Percentiles rank a stretch among this genome's conserved stretches.
phyloP scores from a whole-genome alignment of 164 flowering plant genomes.

The Sextonia rubra region DNA sequence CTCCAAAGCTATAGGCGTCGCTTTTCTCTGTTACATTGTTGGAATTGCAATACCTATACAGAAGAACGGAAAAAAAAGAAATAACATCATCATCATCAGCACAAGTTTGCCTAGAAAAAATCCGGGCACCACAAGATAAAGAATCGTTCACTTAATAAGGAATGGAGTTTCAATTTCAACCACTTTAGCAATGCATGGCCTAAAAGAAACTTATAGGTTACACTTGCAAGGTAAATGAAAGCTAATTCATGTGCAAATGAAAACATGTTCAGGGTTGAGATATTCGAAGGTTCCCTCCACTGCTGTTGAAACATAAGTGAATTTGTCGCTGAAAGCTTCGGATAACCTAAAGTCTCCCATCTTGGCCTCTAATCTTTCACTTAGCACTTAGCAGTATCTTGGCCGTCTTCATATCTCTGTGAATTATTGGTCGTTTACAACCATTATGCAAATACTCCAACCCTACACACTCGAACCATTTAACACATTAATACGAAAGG shows the following conservation, averaged over 20 bases:
- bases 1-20: slow-evolving; percentile 50
- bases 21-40: slow-evolving; percentile 41
- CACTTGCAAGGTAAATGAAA: too few relatives aligned
- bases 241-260: too few relatives aligned
- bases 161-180: too few relatives aligned
- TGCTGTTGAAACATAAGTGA: slow-evolving; percentile 24
- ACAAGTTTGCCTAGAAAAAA: too few relatives aligned
- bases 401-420: slow-evolving; percentile 45
- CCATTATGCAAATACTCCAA: slow-evolving; percentile 51
- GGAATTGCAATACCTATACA: slow-evolving; percentile 24
- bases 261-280: slow-evolving; percentile 56
- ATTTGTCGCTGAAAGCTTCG: slow-evolving; percentile 25
- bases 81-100: too few relatives aligned
- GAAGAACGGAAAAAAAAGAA: background rate
- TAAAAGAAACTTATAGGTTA: too few relatives aligned
- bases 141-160: too few relatives aligned
- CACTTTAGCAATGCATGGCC: too few relatives aligned
- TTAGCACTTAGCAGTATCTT: slow-evolving; percentile 48
- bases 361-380: slow-evolving; percentile 38
- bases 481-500: too few relatives aligned
- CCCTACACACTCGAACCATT: slow-evolving; percentile 24
- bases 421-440: slow-evolving; percentile 46
- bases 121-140: too few relatives aligned
- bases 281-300: slow-evolving; percentile 48
- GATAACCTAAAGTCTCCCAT: slow-evolving; percentile 53